phyloP scores from a whole-genome alignment of 495 filamentous ascomycete genomes.

The Penicillium cataractarum region DNA sequence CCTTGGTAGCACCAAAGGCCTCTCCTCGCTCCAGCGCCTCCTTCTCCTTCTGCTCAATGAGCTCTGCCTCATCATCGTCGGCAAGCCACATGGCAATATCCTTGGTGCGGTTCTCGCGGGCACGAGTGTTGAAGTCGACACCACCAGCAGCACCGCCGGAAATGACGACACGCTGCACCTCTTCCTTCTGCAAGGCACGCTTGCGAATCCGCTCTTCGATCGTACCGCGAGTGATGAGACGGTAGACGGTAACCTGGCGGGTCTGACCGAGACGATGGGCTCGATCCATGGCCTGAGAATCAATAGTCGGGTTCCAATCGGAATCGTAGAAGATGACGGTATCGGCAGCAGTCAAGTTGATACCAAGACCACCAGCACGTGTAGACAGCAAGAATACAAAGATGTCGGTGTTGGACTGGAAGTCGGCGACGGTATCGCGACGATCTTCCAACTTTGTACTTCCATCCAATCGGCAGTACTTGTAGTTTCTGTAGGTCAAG shows the following conservation, averaged over 20 bases:
- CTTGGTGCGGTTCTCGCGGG: constrained; percentile 88
- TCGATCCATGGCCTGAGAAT: constrained; percentile 98
- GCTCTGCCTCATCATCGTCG: constrained; percentile 89
- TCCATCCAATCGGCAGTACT: constrained; percentile 94
- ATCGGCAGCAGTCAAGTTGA: constrained; percentile 89
- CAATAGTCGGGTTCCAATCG: constrained; percentile 99
- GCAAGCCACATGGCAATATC: constrained; percentile 97
- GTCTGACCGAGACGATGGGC: constrained; percentile 98
- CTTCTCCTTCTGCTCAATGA: constrained; percentile 86
- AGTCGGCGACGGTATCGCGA: constrained; percentile 94
- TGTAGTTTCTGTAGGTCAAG: constrained; percentile 97
- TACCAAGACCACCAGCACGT: constrained; percentile 94
- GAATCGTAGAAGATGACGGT: constrained; percentile 99
- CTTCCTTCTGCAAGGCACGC: constrained; percentile 96
- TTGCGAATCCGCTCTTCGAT: constrained; percentile 99
- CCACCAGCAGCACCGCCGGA: constrained; percentile 80
- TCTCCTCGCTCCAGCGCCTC: constrained; percentile 68
- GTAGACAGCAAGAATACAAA: constrained; percentile 97
- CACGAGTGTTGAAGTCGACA: constrained; percentile 92
- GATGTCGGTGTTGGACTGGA: constrained; percentile 89
- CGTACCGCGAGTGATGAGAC: constrained; percentile 93
- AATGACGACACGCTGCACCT: constrained; percentile 98
- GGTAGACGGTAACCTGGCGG: constrained; percentile 93
- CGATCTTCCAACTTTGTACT: constrained; percentile 98
- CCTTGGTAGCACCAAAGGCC: constrained; percentile 52